Evolutionary conservation across 1,284 basidiomycete genomes (phyloP), one percentile per base, ranked within the genome.

Genomic region (Mycena citricolor): DNA sequence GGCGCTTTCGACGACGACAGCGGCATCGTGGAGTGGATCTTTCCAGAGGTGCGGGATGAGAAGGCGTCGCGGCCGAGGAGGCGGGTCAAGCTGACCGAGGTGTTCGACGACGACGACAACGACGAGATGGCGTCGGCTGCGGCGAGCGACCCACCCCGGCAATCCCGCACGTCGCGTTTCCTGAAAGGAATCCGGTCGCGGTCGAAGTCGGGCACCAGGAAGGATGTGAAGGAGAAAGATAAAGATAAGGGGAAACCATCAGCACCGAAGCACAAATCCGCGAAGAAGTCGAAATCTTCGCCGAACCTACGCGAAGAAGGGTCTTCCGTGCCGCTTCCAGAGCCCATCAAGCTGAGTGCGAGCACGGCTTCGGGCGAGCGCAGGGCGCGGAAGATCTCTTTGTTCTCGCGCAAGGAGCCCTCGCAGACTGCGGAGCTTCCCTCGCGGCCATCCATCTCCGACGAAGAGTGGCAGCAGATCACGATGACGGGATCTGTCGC

Each of bases 1-100:
- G 56, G 56, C 11, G 53, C 50, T 4, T 49, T 58, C 17, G 51
- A 56, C 33, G 47, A 58, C n/a, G 52, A 56, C 26, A 54, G 52
- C 28, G 51, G 52, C 19, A 45, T 56, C n/a, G 54, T 55, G 12
- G 53, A 54, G 16, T 56, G 52, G 54, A 54, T 58, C 40, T 58
- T 56, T 25, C 50, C 50, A 4, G 54, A 56, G 24, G 36, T 45
- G 19, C 43, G 41, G n/a, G 32, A 36, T 13, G 36, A 49, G 40
- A 52, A 41, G 31, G 30, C 45, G 21, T 24, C 19, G 13, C 44
- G 21, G n/a, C 19, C 17, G 24, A 31, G 32, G 20, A 10, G 47
- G 22, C 49, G 44, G 7, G 35, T 49, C 17, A 54, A 49, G 31
- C 44, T 45, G 4, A 41, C 44, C 28, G 47, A 49, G 33, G 33